Evolutionary conservation across 108 stramenopile genomes (phyloP).

Genomic region (Cyclotella atomus): DNA sequence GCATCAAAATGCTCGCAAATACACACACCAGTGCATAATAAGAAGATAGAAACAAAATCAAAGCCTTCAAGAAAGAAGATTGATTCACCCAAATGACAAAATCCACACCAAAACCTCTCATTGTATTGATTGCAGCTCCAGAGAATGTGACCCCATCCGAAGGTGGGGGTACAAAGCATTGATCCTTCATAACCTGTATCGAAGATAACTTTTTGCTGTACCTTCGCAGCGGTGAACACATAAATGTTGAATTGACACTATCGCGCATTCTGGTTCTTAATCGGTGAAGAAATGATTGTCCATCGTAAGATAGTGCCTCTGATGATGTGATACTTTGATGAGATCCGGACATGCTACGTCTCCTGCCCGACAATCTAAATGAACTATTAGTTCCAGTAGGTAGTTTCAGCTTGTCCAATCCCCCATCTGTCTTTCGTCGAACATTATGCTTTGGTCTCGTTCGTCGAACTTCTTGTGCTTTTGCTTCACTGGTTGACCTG

Average conservation of each 20-base stretch:
- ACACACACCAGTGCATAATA: constrained; percentile 29
- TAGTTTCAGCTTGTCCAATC: no score
- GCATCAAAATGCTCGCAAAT: constrained; percentile 21
- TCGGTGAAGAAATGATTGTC: no score
- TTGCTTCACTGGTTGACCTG: no score
- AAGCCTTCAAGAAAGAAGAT: constrained; percentile 23
- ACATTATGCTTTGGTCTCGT: no score
- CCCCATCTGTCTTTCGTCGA: no score
- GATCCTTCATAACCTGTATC: constrained; percentile 31
- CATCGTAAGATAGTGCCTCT: no score
- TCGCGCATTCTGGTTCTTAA: no score
- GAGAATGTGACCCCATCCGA: constrained; percentile 13
- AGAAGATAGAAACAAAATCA: constrained; percentile 3
- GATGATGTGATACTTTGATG: no score
- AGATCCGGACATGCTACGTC: no score
- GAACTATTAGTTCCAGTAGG: no score
- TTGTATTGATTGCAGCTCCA: background rate
- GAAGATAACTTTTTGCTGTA: constrained; percentile 6
- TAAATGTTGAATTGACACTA: background rate
- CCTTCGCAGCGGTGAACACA: background rate
- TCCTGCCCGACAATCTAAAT: no score
- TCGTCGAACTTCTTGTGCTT: no score
- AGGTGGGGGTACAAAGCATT: constrained; percentile 33
- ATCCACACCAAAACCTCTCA: constrained; percentile 22
- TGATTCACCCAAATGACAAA: constrained; percentile 36